Evolutionary conservation across 768 basidiomycete genomes (phyloP).

Genomic region (Phanerodontia chrysosporium): DNA sequence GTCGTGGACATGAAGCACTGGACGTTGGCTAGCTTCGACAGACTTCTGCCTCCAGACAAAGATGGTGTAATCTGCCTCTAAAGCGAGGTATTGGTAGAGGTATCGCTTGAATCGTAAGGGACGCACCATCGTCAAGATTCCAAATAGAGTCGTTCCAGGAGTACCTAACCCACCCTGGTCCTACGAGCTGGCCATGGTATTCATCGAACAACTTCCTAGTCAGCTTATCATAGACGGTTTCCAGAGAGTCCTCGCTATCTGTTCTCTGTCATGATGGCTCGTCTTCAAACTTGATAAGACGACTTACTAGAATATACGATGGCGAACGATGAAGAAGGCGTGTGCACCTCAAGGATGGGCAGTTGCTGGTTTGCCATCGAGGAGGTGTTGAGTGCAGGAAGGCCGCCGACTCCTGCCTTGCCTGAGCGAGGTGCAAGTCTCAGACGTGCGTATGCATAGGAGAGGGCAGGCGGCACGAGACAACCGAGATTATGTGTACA

Average conservation of each 20-base stretch:
- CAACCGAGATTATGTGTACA: neutral
- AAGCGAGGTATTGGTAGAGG: neutral
- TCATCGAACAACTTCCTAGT: slow-evolving; percentile 59
- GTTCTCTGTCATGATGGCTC: neutral
- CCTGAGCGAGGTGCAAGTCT: neutral
- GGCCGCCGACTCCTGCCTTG: neutral
- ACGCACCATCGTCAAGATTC: slow-evolving; percentile 84
- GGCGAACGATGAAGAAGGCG: slow-evolving; percentile 70
- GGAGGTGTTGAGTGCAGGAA: neutral
- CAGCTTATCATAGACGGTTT: slow-evolving; percentile 64
- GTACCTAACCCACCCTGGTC: slow-evolving; percentile 84
- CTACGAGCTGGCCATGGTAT: slow-evolving; percentile 58
- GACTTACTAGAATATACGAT: slow-evolving; percentile 68
- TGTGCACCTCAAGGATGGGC: slow-evolving; percentile 67
- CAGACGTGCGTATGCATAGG: neutral
- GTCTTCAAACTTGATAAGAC: neutral
- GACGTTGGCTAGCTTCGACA: slow-evolving; percentile 29
- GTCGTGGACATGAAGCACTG: slow-evolving; percentile 62
- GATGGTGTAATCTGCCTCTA: slow-evolving; percentile 86
- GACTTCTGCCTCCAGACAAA: slow-evolving; percentile 70
- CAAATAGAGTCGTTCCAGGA: slow-evolving; percentile 74
- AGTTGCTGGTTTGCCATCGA: slow-evolving; percentile 32
- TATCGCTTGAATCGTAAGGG: neutral
- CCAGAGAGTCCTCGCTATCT: slow-evolving; percentile 70
- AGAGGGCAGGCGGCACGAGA: neutral